These are phyloP conservation scores for Macrolepiota albuminosa DNA, from an alignment of 768 basidiomycete species.

Conservation along the genomic window DNA sequence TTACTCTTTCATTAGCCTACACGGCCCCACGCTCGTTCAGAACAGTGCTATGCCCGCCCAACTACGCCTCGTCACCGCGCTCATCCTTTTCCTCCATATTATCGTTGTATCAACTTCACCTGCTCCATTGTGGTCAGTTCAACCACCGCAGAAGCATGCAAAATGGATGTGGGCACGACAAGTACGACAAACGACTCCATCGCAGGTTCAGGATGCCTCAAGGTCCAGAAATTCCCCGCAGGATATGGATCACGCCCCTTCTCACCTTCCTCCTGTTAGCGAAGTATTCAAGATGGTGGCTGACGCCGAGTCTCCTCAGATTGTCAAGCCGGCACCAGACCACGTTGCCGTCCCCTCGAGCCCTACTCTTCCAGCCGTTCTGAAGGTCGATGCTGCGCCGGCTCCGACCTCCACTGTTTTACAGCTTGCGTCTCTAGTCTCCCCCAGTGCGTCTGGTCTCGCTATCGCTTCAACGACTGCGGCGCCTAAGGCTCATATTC, in stretches of 20 bases:
- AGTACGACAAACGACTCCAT: background rate
- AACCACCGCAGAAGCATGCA: background rate
- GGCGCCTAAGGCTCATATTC: background rate
- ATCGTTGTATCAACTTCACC: background rate
- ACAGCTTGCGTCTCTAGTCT: background rate
- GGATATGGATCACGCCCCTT: background rate
- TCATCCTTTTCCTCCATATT: background rate
- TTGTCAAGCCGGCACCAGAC: background rate
- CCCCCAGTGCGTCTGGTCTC: constrained; percentile 1
- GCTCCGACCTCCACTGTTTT: background rate
- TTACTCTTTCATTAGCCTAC: background rate
- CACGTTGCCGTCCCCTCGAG: background rate
- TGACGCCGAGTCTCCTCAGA: background rate
- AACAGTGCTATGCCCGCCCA: background rate
- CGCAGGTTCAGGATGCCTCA: background rate
- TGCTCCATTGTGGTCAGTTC: background rate
- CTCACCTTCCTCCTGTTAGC: constrained; percentile 11
- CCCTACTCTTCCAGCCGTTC: background rate
- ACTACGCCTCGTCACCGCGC: background rate
- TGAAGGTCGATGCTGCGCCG: background rate
- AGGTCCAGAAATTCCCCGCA: background rate
- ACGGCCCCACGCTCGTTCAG: constrained; percentile 1
- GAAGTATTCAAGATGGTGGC: constrained; percentile 15
- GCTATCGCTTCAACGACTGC: background rate
- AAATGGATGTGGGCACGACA: constrained; percentile 3